A percentile compares a stretch with the other conserved stretches of the same genome.
These are phyloP conservation scores for Cyclotella atomus DNA, from an alignment of 108 stramenopile species.

Conservation along the genomic window DNA sequence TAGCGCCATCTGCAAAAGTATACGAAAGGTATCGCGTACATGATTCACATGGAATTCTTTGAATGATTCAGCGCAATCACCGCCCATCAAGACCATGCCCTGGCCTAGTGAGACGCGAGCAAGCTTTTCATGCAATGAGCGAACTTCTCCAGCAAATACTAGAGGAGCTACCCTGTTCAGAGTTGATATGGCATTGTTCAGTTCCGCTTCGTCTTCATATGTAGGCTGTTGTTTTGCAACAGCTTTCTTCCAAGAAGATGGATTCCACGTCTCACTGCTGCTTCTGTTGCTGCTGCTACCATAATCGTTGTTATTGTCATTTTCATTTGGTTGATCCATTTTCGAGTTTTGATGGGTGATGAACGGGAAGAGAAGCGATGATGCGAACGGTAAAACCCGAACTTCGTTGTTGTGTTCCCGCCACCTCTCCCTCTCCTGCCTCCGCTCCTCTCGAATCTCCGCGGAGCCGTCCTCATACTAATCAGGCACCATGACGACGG, in stretches of 20 bases:
- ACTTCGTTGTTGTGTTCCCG: too few relatives aligned
- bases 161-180: slow-evolving; percentile 76
- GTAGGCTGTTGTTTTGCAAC: slow-evolving; percentile 81
- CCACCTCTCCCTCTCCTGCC: too few relatives aligned
- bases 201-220: slow-evolving; percentile 77
- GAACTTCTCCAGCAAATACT: slow-evolving; percentile 93
- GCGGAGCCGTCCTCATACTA: too few relatives aligned
- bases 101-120: slow-evolving; percentile 93
- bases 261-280: slow-evolving; percentile 62
- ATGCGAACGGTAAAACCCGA: too few relatives aligned
- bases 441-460: too few relatives aligned
- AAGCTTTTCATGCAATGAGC: slow-evolving; percentile 89
- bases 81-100: slow-evolving; percentile 98
- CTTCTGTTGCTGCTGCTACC: too few relatives aligned
- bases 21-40: slow-evolving; percentile 94
- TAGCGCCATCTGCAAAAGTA: slow-evolving; percentile 93
- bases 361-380: too few relatives aligned
- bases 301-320: too few relatives aligned
- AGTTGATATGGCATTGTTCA: slow-evolving; percentile 56
- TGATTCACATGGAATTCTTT: slow-evolving; percentile 94
- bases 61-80: slow-evolving; percentile 98
- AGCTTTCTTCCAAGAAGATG: slow-evolving; percentile 74
- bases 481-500: too few relatives aligned
- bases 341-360: too few relatives aligned
- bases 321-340: too few relatives aligned